phyloP scores from a whole-genome alignment of 192 early-diverging fungal genomes.

The Linnemannia hyalina region DNA sequence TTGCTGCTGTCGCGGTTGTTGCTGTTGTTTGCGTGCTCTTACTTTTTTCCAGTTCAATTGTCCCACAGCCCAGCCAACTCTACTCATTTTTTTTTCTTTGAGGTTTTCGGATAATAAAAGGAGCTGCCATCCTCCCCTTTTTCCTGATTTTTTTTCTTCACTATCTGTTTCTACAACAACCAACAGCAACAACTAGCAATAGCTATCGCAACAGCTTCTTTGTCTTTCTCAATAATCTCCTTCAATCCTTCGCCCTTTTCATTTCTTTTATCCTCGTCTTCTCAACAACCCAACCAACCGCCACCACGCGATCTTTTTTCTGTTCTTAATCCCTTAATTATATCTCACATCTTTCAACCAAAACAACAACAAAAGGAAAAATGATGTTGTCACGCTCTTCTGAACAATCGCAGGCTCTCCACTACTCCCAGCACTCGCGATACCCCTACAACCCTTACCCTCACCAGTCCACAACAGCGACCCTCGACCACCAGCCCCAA shows the following conservation, averaged over 20 bases:
- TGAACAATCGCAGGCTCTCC: background rate
- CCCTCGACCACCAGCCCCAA: constrained; percentile 5
- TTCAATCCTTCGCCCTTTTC: background rate
- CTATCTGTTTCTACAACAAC: constrained; percentile 1
- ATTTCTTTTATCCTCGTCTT: background rate
- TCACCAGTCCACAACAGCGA: background rate
- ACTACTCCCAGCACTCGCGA: constrained; percentile 23
- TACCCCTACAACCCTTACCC: constrained; percentile 46
- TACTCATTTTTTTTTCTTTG: no score
- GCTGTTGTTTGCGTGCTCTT: background rate
- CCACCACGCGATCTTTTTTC: background rate
- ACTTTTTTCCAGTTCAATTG: background rate
- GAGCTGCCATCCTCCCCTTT: background rate
- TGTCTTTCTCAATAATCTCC: background rate
- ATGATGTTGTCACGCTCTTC: constrained; percentile 2
- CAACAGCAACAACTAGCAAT: background rate
- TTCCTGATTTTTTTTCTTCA: background rate
- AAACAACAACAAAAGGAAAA: background rate
- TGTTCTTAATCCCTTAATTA: background rate
- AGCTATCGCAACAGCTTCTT: background rate
- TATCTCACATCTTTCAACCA: no score
- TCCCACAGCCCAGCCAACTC: background rate
- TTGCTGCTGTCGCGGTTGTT: background rate
- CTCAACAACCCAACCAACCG: background rate
- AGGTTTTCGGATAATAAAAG: background rate